phyloP scores from a whole-genome alignment of 768 basidiomycete species.

The Cubamyces sp. region DNA sequence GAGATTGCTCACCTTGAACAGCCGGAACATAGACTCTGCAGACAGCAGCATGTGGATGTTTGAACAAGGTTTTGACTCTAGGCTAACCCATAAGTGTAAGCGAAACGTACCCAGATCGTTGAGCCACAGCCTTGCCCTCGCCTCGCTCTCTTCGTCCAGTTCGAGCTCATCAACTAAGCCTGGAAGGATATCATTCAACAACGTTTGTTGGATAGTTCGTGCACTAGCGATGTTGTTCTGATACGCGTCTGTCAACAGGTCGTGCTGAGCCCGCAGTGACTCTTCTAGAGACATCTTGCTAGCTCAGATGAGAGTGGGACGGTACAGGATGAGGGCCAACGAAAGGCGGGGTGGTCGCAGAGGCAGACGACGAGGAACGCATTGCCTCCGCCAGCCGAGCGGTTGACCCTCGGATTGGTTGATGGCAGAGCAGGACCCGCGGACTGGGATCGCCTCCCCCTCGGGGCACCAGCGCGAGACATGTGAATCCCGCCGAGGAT shows the following conservation, averaged over 20 bases:
- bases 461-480: background rate
- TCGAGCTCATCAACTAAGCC: slow-evolving; percentile 61
- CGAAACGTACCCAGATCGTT: slow-evolving; percentile 60
- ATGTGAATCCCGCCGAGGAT: too few relatives aligned
- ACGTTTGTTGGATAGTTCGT: slow-evolving; percentile 49
- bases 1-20: slow-evolving; percentile 54
- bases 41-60: background rate
- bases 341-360: background rate
- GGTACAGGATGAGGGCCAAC: background rate
- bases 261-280: slow-evolving; percentile 38
- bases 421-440: background rate
- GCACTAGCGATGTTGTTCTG: slow-evolving; percentile 51
- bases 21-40: slow-evolving; percentile 39
- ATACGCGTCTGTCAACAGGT: slow-evolving; percentile 54
- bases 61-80: background rate
- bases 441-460: background rate
- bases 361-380: background rate
- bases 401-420: background rate
- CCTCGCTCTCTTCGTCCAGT: slow-evolving; percentile 48
- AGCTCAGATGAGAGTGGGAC: background rate
- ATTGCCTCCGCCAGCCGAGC: slow-evolving; percentile 5
- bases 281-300: slow-evolving; percentile 18
- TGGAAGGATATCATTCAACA: slow-evolving; percentile 63
- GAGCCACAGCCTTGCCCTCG: slow-evolving; percentile 66
- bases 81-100: too few relatives aligned